phyloP scores from a whole-genome alignment of 495 filamentous ascomycete species.

The Daldinia bambusicola region DNA sequence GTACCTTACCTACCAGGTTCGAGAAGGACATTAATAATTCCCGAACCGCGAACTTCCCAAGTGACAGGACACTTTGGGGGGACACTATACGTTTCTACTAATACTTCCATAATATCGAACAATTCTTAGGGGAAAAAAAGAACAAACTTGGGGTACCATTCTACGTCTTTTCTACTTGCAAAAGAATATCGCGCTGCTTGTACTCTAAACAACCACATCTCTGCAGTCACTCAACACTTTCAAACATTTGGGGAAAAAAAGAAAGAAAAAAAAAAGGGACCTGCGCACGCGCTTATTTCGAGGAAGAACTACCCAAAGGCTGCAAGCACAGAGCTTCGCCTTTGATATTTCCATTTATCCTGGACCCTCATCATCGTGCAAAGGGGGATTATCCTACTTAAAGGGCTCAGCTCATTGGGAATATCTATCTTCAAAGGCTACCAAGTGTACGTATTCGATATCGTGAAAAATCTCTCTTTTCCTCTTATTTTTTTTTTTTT shows the following conservation, averaged over 20 bases:
- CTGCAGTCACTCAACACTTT: constrained; percentile 28
- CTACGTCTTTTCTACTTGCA: constrained; percentile 29
- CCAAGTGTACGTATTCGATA: constrained; percentile 61
- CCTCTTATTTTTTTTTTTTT: constrained; percentile 31
- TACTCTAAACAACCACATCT: constrained; percentile 26
- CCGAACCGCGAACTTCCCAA: constrained; percentile 1
- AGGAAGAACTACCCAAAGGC: constrained; percentile 45
- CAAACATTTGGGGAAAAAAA: constrained; percentile 16
- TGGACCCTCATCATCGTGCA: constrained; percentile 27
- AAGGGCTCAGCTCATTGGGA: constrained; percentile 17
- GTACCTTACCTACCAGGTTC: neutral
- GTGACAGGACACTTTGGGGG: constrained; percentile 7
- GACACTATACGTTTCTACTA: constrained; percentile 19
- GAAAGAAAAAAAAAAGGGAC: neutral
- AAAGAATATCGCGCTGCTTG: constrained; percentile 27
- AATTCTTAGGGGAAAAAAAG: constrained; percentile 22
- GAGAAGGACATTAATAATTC: constrained; percentile 9
- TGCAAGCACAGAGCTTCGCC: constrained; percentile 65
- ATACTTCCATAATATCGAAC: constrained; percentile 24
- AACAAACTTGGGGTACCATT: constrained; percentile 18
- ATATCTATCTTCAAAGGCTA: constrained; percentile 40
- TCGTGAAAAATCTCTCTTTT: constrained; percentile 48
- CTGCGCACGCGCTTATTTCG: constrained; percentile 32
- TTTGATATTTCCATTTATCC: constrained; percentile 53
- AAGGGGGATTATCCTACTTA: constrained; percentile 24